Conservation (phyloP, 148 eudicot species). For the Selenicereus undatus region DNA sequence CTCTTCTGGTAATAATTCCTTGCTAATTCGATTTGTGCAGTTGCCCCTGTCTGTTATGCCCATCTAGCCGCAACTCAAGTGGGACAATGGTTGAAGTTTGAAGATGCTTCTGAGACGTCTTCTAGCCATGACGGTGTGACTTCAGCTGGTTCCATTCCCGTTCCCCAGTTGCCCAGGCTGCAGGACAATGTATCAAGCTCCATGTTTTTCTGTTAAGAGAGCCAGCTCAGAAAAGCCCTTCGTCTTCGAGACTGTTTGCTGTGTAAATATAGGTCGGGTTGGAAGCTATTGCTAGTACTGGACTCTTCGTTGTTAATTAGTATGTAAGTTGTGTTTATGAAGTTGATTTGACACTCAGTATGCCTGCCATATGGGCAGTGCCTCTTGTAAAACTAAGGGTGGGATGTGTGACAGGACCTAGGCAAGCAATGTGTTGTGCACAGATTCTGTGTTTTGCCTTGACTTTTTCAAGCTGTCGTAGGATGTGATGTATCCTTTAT, state of each 20-base stretch:
- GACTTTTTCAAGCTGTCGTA: too few relatives aligned
- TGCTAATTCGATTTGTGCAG: slow-evolving; percentile 32
- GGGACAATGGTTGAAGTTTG: slow-evolving; percentile 78
- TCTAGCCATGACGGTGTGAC: slow-evolving; percentile 69
- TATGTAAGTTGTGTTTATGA: neutral
- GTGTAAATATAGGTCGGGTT: neutral
- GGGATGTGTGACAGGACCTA: neutral
- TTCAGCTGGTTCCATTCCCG: slow-evolving; percentile 56
- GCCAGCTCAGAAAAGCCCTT: neutral
- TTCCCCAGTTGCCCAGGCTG: slow-evolving; percentile 71
- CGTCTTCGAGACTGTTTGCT: neutral
- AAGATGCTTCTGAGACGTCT: slow-evolving; percentile 65
- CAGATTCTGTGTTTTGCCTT: too few relatives aligned
- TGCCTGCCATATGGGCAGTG: neutral
- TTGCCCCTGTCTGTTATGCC: slow-evolving; percentile 87
- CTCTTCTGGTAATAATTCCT: too few relatives aligned
- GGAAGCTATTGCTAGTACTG: neutral
- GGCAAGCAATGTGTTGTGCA: too few relatives aligned
- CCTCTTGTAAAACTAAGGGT: neutral
- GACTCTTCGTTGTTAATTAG: neutral
- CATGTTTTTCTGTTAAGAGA: slow-evolving; percentile 74
- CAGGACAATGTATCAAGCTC: slow-evolving; percentile 62
- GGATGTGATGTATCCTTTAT: too few relatives aligned
- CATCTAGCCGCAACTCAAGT: slow-evolving; percentile 89
- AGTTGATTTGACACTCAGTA: neutral